Evolutionary conservation across 2,329 filamentous ascomycete genomes (phyloP).

Genomic region (Colletotrichum phormii): DNA sequence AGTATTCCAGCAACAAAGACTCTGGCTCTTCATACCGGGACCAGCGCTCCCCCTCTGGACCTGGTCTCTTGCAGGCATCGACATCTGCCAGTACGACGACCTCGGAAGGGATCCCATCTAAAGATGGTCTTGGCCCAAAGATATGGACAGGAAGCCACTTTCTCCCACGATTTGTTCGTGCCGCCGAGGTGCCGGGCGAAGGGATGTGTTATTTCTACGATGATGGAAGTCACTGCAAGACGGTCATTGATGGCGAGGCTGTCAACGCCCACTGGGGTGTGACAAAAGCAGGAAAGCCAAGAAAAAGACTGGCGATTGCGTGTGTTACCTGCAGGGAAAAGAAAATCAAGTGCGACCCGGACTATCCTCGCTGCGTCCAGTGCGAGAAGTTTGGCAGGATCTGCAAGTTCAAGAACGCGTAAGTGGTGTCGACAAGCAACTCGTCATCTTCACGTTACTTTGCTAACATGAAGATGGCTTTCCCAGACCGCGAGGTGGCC

Average conservation of each 20-base stretch:
- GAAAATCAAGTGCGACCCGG: conserved; percentile 97
- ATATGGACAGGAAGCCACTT: conserved; percentile 78
- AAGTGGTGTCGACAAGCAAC: conserved; percentile 55
- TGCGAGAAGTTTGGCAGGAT: conserved; percentile 90
- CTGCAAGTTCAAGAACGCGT: conserved; percentile 90
- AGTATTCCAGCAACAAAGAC: conserved; percentile 52
- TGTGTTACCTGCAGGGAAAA: conserved; percentile 94
- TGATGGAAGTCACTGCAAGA: conserved; percentile 85
- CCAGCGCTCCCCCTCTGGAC: conserved; percentile 40
- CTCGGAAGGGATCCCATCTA: conserved; percentile 60
- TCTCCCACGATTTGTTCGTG: conserved; percentile 72
- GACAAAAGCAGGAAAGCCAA: conserved; percentile 92
- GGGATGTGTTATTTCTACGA: conserved; percentile 89
- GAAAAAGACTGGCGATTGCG: conserved; percentile 91
- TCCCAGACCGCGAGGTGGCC: conserved; percentile 66
- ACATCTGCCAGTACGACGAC: conserved; percentile 44
- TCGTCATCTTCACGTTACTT: not conserved
- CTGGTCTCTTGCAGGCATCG: conserved; percentile 42
- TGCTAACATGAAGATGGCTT: conserved; percentile 37
- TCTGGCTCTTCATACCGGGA: conserved; percentile 42
- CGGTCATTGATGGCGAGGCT: conserved; percentile 84
- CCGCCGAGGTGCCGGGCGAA: conserved; percentile 78
- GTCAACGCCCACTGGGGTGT: conserved; percentile 95
- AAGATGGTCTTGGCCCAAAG: conserved; percentile 73
- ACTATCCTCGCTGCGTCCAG: conserved; percentile 87